Evolutionary conservation across 352 stramenopile species (phyloP).

Genomic region (Saprolegnia parasitica): DNA sequence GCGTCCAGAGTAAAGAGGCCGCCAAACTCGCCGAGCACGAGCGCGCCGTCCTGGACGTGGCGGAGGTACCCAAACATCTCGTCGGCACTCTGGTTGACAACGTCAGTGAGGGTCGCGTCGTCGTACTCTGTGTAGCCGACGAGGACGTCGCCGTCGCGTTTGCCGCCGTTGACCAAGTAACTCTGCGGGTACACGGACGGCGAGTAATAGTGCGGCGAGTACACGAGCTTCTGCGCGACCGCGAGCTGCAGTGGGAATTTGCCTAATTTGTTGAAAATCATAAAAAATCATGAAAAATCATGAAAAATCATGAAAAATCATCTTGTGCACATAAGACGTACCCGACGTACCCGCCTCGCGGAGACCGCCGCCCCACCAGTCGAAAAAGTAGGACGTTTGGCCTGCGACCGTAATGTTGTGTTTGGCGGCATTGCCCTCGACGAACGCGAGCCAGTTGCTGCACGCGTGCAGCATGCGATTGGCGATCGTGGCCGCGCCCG

Average conservation of each 20-base stretch:
- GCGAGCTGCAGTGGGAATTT: constrained; percentile 41
- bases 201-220: constrained; percentile 70
- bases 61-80: constrained; percentile 68
- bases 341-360: constrained; percentile 54
- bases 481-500: constrained; percentile 51
- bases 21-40: constrained; percentile 65
- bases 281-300: not conserved
- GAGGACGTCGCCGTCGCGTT: constrained; percentile 32
- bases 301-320: not conserved
- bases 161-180: constrained; percentile 56
- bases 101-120: constrained; percentile 46
- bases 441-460: constrained; percentile 58
- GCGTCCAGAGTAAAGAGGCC: constrained; percentile 54
- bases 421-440: constrained; percentile 54
- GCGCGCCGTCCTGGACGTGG: constrained; percentile 39
- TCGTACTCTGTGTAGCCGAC: constrained; percentile 51
- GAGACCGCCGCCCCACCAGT: constrained; percentile 64
- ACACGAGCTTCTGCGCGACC: constrained; percentile 54
- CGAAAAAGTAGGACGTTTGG: constrained; percentile 42
- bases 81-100: constrained; percentile 59
- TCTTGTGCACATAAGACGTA: constrained; percentile 26
- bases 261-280: not conserved
- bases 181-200: constrained; percentile 53
- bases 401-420: constrained; percentile 41
- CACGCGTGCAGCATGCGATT: constrained; percentile 62